phyloP scores from a whole-genome alignment of 1,284 basidiomycete genomes.

The Sphaerobolus stellatus region DNA sequence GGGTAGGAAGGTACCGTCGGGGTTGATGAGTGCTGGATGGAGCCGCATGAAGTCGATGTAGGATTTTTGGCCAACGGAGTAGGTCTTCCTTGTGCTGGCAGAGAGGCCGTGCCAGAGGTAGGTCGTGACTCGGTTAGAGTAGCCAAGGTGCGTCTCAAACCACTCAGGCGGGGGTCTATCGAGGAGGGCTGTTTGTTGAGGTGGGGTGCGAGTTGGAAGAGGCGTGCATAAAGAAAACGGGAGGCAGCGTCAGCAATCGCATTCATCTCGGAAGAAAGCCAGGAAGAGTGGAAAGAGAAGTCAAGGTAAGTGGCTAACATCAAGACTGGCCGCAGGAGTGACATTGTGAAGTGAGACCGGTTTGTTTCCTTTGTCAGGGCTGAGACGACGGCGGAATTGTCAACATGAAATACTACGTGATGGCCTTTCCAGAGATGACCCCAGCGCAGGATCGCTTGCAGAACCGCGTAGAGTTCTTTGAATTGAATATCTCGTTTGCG shows the following conservation, averaged over 20 bases:
- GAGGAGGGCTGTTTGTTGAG: constrained; percentile 24
- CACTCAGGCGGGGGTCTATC: constrained; percentile 24
- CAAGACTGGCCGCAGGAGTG: constrained; percentile 6
- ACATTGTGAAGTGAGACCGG: constrained; percentile 11
- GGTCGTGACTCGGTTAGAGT: constrained; percentile 24
- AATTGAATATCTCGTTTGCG: constrained; percentile 23
- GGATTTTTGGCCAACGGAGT: constrained; percentile 28
- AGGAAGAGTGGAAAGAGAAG: constrained; percentile 15
- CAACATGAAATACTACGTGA: constrained; percentile 31
- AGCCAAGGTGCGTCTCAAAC: constrained; percentile 25
- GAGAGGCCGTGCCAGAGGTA: constrained; percentile 32
- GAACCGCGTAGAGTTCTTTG: constrained; percentile 25
- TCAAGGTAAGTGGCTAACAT: constrained; percentile 14
- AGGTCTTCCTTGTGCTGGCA: constrained; percentile 26
- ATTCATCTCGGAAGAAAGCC: constrained; percentile 17
- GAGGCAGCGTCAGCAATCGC: constrained; percentile 20
- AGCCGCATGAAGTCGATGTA: constrained; percentile 30
- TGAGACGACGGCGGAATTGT: constrained; percentile 32
- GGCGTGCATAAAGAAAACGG: constrained; percentile 16
- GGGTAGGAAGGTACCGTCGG: no score
- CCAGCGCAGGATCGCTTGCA: constrained; percentile 31
- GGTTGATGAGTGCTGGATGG: constrained; percentile 11
- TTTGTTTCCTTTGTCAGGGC: constrained; percentile 10
- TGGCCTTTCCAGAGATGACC: constrained; percentile 15
- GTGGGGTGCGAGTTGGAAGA: constrained; percentile 28